A percentile compares a stretch with the other conserved stretches of the same genome.
These are phyloP conservation scores for Penicillium waksmanii DNA, from an alignment of 495 filamentous ascomycete species.

Conservation along the genomic window DNA sequence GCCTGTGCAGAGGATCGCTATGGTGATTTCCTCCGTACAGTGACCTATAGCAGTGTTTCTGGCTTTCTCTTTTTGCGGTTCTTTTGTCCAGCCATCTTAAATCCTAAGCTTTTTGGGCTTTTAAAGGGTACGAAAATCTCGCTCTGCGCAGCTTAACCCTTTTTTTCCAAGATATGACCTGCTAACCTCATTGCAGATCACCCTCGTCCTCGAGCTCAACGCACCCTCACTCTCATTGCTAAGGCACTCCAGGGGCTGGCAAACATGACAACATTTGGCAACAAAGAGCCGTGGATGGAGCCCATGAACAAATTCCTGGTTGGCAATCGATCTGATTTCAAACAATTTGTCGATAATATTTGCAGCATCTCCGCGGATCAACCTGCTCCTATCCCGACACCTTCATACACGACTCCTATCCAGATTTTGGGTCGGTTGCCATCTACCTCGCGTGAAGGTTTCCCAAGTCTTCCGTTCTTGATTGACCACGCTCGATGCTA, in stretches of 20 bases:
- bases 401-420: slow-evolving; percentile 90
- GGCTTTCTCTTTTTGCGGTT: slow-evolving; percentile 96
- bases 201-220: slow-evolving; percentile 81
- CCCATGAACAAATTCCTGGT: slow-evolving; percentile 80
- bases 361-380: slow-evolving; percentile 79
- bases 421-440: slow-evolving; percentile 87
- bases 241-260: slow-evolving; percentile 95
- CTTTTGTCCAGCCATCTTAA: slow-evolving; percentile 94
- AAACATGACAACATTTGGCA: slow-evolving; percentile 90
- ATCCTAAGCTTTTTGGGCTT: slow-evolving; percentile 94
- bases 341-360: slow-evolving; percentile 82
- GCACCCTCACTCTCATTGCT: slow-evolving; percentile 89
- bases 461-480: slow-evolving; percentile 91
- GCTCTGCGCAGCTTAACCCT: background rate
- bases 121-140: slow-evolving; percentile 62
- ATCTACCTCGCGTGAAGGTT: slow-evolving; percentile 84
- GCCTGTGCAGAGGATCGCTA: slow-evolving; percentile 96
- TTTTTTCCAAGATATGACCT: slow-evolving; percentile 9
- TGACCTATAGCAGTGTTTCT: slow-evolving; percentile 93
- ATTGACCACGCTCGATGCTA: slow-evolving; percentile 90
- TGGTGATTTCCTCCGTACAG: slow-evolving; percentile 91
- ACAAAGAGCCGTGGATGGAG: slow-evolving; percentile 98
- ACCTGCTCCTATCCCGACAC: slow-evolving; percentile 66
- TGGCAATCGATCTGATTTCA: slow-evolving; percentile 66
- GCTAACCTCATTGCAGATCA: slow-evolving; percentile 62